Conservation (phyloP, 1,139 yeast genomes). For the Starmera stellimalicola region DNA sequence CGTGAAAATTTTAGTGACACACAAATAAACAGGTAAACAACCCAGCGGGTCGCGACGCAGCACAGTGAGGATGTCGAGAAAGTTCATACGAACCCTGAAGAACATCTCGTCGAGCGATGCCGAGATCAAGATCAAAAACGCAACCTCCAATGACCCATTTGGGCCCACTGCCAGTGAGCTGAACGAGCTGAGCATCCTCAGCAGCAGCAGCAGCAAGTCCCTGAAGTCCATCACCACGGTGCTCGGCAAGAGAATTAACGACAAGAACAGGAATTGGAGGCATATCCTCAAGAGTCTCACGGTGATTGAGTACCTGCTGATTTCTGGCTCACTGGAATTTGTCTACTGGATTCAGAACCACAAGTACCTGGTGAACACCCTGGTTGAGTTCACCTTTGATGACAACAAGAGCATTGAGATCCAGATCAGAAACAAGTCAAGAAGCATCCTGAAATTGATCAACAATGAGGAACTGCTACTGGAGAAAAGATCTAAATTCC, state of each 20-base stretch:
- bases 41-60: not conserved
- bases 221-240: constrained; percentile 85
- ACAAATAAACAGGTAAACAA: no score
- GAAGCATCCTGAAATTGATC: constrained; percentile 24
- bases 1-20: no score
- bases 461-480: constrained; percentile 22
- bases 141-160: constrained; percentile 81
- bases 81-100: constrained; percentile 74
- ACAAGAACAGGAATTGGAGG: constrained; percentile 94
- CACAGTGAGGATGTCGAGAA: constrained; percentile 62
- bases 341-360: constrained; percentile 89
- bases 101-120: constrained; percentile 86
- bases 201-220: constrained; percentile 62
- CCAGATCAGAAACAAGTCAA: constrained; percentile 79
- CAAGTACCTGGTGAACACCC: constrained; percentile 73
- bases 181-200: constrained; percentile 70
- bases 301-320: constrained; percentile 74
- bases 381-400: constrained; percentile 76
- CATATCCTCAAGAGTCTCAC: constrained; percentile 88
- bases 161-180: constrained; percentile 79
- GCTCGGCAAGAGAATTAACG: constrained; percentile 83
- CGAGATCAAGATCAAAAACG: constrained; percentile 82
- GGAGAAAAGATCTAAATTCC: constrained; percentile 30
- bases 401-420: constrained; percentile 85
- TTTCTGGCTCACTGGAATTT: constrained; percentile 85